Evolutionary conservation across 129 eudicot genomes (phyloP), one percentile per base, ranked within the genome.

Genomic region (Mikania micrantha): DNA sequence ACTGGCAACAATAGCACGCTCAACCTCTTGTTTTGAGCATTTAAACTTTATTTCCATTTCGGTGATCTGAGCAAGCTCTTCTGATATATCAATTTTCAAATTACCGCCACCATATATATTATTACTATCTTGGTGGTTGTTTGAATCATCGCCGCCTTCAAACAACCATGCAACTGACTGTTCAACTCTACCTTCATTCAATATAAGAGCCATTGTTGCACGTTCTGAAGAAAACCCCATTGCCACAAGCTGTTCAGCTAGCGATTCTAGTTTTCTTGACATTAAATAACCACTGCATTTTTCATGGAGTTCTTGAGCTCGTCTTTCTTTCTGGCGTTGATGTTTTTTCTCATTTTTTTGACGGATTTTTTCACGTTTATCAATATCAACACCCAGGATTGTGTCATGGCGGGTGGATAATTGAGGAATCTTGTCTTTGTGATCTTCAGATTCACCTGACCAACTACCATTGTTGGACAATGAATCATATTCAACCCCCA

Each of bases 401-500:
- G 70, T 38, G 57, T 84, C 90, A 7, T 77, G 82, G 36, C 81
- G 90, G 41, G 76, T 38, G 40, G 82, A 78, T 24, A 39, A 53
- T 42, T 62, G 80, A 60, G 84, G 64, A 19, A 64, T 16, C 58
- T 85, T 88, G 34, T 88, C 95, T 70, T 85, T 88, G 35, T 79
- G 95, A 66, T 88, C 95, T 76, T 88, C 95, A 40, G 95, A 88
- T 66, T 85, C 95, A 24, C 95, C 95, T 36, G 95, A 88, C 95
- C 90, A 88, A 69, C 95, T 88, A 36, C 80, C 95, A 40, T 82
- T 82, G 69, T 84, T 88, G 66, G 95, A 88, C 61, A 82, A 62
- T 21, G 88, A 58, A 72, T 88, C 95, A 48, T 74, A 88, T 64
- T 85, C 91, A 11, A 70, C 28, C 29, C 90, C 90, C 60, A 62